Evolutionary conservation across 1,139 yeast genomes (phyloP).

Genomic region (Suhomyces wounanorum): DNA sequence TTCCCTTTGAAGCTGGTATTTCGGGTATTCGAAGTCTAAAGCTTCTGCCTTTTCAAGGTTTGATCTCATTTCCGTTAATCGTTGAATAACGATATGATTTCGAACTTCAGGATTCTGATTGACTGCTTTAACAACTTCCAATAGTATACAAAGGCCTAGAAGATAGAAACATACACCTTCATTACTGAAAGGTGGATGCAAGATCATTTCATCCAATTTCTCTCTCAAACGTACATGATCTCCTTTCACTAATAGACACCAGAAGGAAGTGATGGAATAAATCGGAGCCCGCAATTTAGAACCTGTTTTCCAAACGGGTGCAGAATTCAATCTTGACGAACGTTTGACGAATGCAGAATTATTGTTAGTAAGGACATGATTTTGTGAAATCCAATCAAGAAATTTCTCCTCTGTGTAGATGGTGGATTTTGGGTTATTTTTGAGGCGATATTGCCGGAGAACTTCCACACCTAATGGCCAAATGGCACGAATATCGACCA

Average conservation of each 20-base stretch:
- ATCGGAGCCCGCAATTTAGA: slow-evolving; percentile 39
- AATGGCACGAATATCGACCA: slow-evolving; percentile 52
- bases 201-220: slow-evolving; percentile 40
- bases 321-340: slow-evolving; percentile 21
- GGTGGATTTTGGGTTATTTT: neutral
- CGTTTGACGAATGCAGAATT: slow-evolving; percentile 13
- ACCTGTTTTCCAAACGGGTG: slow-evolving; percentile 46
- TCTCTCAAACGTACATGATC: slow-evolving; percentile 29
- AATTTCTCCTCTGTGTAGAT: slow-evolving; percentile 31
- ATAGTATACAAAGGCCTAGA: slow-evolving; percentile 31
- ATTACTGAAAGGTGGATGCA: slow-evolving; percentile 47
- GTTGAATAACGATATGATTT: neutral
- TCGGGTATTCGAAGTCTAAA: slow-evolving; percentile 33
- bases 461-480: slow-evolving; percentile 64
- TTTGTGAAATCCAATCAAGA: slow-evolving; percentile 38
- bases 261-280: slow-evolving; percentile 37
- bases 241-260: slow-evolving; percentile 36
- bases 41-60: slow-evolving; percentile 27
- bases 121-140: slow-evolving; percentile 17
- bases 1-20: slow-evolving; percentile 21
- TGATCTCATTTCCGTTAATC: neutral
- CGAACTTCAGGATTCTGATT: neutral
- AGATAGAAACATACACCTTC: slow-evolving; percentile 47
- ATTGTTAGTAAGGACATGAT: slow-evolving; percentile 19
- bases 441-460: slow-evolving; percentile 16